Conservation (phyloP, 176 grass and related monocot species). For the Rhipidocladum racemiflorum region DNA sequence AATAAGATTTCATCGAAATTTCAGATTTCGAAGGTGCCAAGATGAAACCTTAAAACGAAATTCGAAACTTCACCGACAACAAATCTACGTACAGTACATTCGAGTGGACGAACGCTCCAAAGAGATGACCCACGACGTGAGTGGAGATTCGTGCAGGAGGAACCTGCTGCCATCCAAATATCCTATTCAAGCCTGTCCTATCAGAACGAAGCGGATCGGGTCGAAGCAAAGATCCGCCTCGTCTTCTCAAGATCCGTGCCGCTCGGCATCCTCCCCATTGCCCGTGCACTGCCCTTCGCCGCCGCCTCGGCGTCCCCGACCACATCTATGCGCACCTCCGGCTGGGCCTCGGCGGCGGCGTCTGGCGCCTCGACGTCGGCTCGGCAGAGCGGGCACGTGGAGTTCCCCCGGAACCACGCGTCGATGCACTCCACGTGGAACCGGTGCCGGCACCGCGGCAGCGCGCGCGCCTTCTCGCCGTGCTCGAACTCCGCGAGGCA, state of each 20-base stretch:
- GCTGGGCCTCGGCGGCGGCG: background rate
- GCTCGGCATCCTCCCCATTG: conserved; percentile 39
- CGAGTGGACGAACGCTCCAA: background rate
- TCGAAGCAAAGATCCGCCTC: conserved; percentile 24
- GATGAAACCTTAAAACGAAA: too few relatives aligned
- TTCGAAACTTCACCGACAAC: too few relatives aligned
- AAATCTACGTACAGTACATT: background rate
- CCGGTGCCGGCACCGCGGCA: conserved; percentile 54
- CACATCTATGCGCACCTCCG: background rate
- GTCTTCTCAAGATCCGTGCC: conserved; percentile 32
- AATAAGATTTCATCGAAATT: too few relatives aligned
- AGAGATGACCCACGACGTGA: background rate
- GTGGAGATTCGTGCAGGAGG: background rate
- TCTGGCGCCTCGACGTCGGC: conserved; percentile 24
- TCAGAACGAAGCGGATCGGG: conserved; percentile 2
- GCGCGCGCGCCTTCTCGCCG: conserved; percentile 47
- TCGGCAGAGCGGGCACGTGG: conserved; percentile 67
- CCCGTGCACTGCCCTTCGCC: background rate
- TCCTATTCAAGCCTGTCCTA: background rate
- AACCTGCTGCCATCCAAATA: background rate
- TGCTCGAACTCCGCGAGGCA: conserved; percentile 49
- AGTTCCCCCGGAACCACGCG: conserved; percentile 58
- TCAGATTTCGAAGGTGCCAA: too few relatives aligned
- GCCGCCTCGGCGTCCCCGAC: background rate
- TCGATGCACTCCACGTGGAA: conserved; percentile 71